A percentile compares a stretch with the other conserved stretches of the same genome.
Conservation (phyloP, 108 stramenopile genomes). For the Fragilariopsis cylindrus region DNA sequence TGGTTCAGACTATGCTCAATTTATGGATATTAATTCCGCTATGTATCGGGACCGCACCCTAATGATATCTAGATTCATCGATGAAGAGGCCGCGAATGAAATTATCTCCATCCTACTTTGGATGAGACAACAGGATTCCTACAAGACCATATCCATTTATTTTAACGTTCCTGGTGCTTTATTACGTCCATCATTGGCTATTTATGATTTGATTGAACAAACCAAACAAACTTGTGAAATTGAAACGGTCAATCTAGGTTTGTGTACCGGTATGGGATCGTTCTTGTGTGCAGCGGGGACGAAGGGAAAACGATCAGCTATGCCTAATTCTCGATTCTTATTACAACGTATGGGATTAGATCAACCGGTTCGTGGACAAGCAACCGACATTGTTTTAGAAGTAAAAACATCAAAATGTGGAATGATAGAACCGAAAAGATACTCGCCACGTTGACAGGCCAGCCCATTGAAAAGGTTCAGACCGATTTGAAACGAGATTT, state of each 20-base stretch:
- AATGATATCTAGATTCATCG: conserved; percentile 87
- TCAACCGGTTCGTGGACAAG: conserved; percentile 83
- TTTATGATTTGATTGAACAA: conserved; percentile 89
- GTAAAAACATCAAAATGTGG: conserved; percentile 72
- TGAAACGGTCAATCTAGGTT: conserved; percentile 85
- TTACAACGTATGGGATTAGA: conserved; percentile 92
- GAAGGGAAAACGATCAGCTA: conserved; percentile 71
- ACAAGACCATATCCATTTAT: conserved; percentile 77
- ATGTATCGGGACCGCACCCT: conserved; percentile 92
- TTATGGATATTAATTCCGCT: conserved; percentile 85
- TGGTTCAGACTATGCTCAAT: conserved; percentile 66
- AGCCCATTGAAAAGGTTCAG: conserved; percentile 66
- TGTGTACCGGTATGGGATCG: conserved; percentile 92
- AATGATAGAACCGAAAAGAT: conserved; percentile 77
- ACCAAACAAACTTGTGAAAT: conserved; percentile 63
- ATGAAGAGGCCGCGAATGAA: conserved; percentile 88
- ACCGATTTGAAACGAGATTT: conserved; percentile 91
- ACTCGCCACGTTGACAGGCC: conserved; percentile 81
- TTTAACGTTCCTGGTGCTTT: conserved; percentile 90
- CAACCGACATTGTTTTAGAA: conserved; percentile 86
- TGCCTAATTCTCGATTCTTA: conserved; percentile 93
- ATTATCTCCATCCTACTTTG: conserved; percentile 85
- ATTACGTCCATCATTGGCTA: conserved; percentile 77
- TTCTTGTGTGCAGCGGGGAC: conserved; percentile 88
- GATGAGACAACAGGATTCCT: conserved; percentile 65